phyloP scores from a whole-genome alignment of 2,329 filamentous ascomycete genomes.

The Tolypocladium guangdongense region DNA sequence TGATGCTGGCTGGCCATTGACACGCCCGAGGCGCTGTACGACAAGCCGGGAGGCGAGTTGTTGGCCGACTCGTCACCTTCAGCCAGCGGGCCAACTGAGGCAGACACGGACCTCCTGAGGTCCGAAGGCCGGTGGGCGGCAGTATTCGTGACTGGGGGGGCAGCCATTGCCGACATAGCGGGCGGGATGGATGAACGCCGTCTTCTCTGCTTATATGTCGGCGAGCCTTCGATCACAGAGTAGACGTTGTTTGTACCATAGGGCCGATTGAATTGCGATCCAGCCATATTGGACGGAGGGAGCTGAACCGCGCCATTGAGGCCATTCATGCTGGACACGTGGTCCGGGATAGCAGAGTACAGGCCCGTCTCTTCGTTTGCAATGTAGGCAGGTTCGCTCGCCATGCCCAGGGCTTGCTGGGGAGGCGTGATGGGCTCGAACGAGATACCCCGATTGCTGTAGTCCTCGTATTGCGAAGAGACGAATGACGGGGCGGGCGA shows the following conservation, averaged over 20 bases:
- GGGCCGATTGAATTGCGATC: slow-evolving; percentile 66
- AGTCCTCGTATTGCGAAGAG: slow-evolving; percentile 97
- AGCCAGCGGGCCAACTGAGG: slow-evolving; percentile 69
- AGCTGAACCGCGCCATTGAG: slow-evolving; percentile 88
- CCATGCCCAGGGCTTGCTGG: slow-evolving; percentile 73
- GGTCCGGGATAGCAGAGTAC: slow-evolving; percentile 89
- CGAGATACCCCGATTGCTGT: slow-evolving; percentile 89
- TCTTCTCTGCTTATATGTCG: slow-evolving; percentile 95
- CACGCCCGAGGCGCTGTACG: slow-evolving; percentile 60
- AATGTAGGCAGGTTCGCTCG: slow-evolving; percentile 89
- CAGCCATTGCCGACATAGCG: slow-evolving; percentile 57
- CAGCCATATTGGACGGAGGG: slow-evolving; percentile 73
- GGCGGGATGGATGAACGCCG: slow-evolving; percentile 87
- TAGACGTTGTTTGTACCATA: slow-evolving; percentile 73
- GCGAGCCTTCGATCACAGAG: slow-evolving; percentile 93
- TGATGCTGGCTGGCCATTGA: slow-evolving; percentile 56
- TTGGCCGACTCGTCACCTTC: slow-evolving; percentile 71
- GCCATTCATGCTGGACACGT: slow-evolving; percentile 58
- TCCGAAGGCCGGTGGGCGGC: slow-evolving; percentile 73
- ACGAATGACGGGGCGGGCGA: slow-evolving; percentile 96
- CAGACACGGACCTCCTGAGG: slow-evolving; percentile 80
- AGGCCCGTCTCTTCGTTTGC: slow-evolving; percentile 95
- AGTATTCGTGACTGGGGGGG: slow-evolving; percentile 52
- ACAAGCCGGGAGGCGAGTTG: slow-evolving; percentile 68
- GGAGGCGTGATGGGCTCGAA: slow-evolving; percentile 96